These are phyloP conservation scores for Citrus trifoliata DNA, from an alignment of 345 rosid genomes.

Conservation along the genomic window DNA sequence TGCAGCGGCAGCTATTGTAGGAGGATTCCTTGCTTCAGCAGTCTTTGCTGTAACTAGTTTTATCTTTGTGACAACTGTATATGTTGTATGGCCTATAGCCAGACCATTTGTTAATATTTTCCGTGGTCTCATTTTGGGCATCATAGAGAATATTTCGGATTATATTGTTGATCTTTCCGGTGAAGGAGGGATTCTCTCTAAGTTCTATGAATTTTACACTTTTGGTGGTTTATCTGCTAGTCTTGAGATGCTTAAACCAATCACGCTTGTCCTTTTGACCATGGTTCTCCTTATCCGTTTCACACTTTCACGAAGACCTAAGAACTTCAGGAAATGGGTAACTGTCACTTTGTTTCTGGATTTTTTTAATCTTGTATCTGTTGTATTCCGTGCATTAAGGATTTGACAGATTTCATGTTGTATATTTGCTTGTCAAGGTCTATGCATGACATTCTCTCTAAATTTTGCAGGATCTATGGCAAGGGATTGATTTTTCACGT, in stretches of 20 bases:
- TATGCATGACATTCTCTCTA: constrained; percentile 11
- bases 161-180: constrained; percentile 53
- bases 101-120: constrained; percentile 71
- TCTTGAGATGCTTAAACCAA: constrained; percentile 75
- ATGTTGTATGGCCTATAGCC: constrained; percentile 81
- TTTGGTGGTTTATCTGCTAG: constrained; percentile 83
- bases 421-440: not conserved
- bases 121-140: constrained; percentile 46
- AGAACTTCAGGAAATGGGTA: constrained; percentile 98
- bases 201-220: constrained; percentile 59
- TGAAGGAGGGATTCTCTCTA: constrained; percentile 56
- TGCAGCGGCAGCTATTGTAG: constrained; percentile 79
- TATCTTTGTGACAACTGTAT: constrained; percentile 56
- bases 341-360: constrained; percentile 11
- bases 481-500: constrained; percentile 92
- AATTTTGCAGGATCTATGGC: constrained; percentile 81
- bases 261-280: constrained; percentile 59
- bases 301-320: constrained; percentile 87
- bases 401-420: not conserved
- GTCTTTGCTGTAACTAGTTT: constrained; percentile 85
- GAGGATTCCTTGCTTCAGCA: constrained; percentile 89
- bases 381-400: not conserved
- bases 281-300: constrained; percentile 93
- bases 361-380: constrained; percentile 6
- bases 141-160: constrained; percentile 62